Percentiles rank a stretch among this genome's conserved stretches.
Conservation (phyloP, 2,329 filamentous ascomycete genomes). For the Harringtonia aguacate region DNA sequence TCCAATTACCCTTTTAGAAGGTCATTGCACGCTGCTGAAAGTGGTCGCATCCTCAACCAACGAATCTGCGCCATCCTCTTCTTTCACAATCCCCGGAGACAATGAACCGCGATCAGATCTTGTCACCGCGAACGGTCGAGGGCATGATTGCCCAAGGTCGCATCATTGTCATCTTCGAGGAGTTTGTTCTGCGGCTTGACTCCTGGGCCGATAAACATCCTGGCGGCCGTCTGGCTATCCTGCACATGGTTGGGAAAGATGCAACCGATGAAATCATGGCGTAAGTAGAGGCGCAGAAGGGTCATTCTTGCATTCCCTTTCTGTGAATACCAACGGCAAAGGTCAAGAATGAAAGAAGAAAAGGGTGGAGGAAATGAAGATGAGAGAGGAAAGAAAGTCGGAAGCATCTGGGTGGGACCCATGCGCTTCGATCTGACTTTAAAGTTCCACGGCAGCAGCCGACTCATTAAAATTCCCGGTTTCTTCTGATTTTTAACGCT, state of each 20-base stretch:
- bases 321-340: no score
- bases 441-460: background rate
- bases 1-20: no score
- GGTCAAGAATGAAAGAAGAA: background rate
- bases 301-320: no score
- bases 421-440: no score
- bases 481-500: background rate
- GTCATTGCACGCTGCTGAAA: no score
- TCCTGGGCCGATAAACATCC: constrained; percentile 49
- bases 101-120: no score
- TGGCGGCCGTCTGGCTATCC: constrained; percentile 45
- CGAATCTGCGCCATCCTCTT: no score
- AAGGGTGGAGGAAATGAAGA: background rate
- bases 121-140: no score
- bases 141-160: constrained; percentile 42
- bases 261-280: constrained; percentile 48
- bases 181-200: constrained; percentile 42
- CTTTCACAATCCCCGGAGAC: no score
- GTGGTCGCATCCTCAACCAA: no score
- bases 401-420: no score
- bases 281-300: no score
- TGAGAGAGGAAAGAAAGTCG: background rate
- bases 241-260: constrained; percentile 51
- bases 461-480: background rate
- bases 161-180: constrained; percentile 45